Percentiles rank a stretch among this genome's conserved stretches.
Conservation (phyloP, 345 rosid genomes). For the Euphorbia lathyris region DNA sequence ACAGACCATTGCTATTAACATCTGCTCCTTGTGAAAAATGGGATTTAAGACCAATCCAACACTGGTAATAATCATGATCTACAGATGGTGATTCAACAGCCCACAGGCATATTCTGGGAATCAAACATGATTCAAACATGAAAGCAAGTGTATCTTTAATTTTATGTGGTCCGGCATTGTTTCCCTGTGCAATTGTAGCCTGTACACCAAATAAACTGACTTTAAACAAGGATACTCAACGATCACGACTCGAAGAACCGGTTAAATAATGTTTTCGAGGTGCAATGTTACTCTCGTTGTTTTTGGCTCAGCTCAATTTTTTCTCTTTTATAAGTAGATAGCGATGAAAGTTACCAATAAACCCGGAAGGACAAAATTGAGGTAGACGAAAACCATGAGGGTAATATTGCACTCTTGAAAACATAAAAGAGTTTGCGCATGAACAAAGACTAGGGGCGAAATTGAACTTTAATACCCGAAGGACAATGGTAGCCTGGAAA, state of each 20-base stretch:
- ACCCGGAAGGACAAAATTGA: no score
- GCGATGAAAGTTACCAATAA: slow-evolving; percentile 13
- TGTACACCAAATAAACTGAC: slow-evolving; percentile 21
- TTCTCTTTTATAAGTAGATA: no score
- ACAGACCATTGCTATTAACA: neutral
- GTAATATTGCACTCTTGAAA: no score
- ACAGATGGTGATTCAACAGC: slow-evolving; percentile 68
- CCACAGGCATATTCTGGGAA: slow-evolving; percentile 86
- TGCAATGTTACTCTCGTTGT: no score
- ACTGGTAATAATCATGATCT: slow-evolving; percentile 78
- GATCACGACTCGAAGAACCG: neutral
- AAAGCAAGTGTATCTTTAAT: slow-evolving; percentile 85
- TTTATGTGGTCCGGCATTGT: slow-evolving; percentile 59
- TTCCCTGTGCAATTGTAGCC: slow-evolving; percentile 64
- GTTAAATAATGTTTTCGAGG: no score
- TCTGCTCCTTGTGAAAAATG: slow-evolving; percentile 48
- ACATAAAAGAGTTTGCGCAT: neutral
- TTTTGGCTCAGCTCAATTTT: no score
- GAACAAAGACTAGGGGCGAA: neutral
- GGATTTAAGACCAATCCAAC: slow-evolving; percentile 92
- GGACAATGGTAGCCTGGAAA: slow-evolving; percentile 54
- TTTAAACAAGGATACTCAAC: neutral
- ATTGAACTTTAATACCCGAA: neutral
- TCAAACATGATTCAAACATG: slow-evolving; percentile 89
- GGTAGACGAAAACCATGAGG: no score